Base-by-base conservation (phyloP, 345 rosid species). In the Aquilaria sinensis region DNA sequence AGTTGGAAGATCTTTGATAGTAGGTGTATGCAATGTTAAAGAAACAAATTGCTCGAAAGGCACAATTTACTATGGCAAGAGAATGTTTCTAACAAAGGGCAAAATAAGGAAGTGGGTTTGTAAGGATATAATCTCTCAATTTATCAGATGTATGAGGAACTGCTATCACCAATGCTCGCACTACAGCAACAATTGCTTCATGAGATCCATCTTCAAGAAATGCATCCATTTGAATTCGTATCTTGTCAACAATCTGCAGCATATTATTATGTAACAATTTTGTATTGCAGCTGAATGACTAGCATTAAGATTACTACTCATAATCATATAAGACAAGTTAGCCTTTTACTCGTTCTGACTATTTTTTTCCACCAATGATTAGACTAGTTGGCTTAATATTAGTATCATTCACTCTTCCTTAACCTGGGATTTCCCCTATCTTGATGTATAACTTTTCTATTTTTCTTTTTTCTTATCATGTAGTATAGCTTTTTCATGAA, bases 121-220 rank as follows among this genome's bases (percentile, higher is more conserved):
- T 30, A 10, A 85, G 95, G 89, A 88, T 88, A 88, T 85, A 90
- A 75, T 93, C 97, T 78, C 97, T 73, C 58, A 93, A 89, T 69
- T 75, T 85, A 32, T 90, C 96, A 52, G 95, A 90, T 66, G 99
- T 85, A 78, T 90, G 95, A 10, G 97, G 99, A 72, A 90, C 81
- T 47, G 97, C 99, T 62, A 86, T 80, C 56, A 82, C 67, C 73
- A 93, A 80, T 15, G 96, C 87, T 65, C 89, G 99, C 57, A 93
- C 77, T 60, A 93, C 99, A 62, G 96, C 97, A 41, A 90, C 64
- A 45, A 92, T 88, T 65, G 99, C 94, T 72, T 88, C 99, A 78
- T 90, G 94, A 47, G 99, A 88, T 63, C 99, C 99, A 74, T 93
- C 99, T 78, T 93, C 99, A 57, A 93, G 90, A 80, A 93, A 93